Evolutionary conservation across 495 filamentous ascomycete genomes (phyloP).

Genomic region (Talaromyces borbonicus): DNA sequence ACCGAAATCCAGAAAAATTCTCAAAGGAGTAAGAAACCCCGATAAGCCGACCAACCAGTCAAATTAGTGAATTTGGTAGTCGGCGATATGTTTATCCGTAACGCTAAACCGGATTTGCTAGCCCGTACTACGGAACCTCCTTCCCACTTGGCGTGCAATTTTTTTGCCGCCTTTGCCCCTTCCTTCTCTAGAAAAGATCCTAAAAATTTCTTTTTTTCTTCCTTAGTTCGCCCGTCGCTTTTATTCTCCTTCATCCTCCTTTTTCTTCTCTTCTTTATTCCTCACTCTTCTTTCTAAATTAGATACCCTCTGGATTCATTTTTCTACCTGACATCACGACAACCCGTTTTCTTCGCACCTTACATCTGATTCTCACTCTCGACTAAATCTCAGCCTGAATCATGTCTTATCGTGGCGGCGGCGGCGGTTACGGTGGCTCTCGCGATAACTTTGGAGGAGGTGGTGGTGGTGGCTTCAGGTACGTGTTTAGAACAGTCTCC

Average conservation of each 20-base stretch:
- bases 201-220: conserved; percentile 17
- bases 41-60: neutral
- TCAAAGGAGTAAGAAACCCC: conserved; percentile 2
- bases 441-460: conserved; percentile 38
- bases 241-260: conserved; percentile 12
- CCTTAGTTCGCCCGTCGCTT: conserved; percentile 12
- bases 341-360: conserved; percentile 13
- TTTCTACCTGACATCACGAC: conserved; percentile 14
- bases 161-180: conserved; percentile 3
- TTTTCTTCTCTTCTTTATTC: conserved; percentile 16
- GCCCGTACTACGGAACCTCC: neutral
- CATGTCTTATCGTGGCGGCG: conserved; percentile 70
- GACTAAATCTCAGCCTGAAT: conserved; percentile 16
- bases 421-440: conserved; percentile 23
- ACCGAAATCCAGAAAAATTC: conserved; percentile 2
- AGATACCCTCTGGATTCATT: conserved; percentile 14
- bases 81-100: neutral
- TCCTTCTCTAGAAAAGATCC: conserved; percentile 7
- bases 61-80: neutral
- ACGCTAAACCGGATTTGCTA: neutral
- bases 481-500: conserved; percentile 18
- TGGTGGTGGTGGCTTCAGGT: conserved; percentile 30
- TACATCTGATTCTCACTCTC: conserved; percentile 11
- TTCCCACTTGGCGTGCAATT: neutral
- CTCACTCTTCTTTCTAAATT: conserved; percentile 15